Evolutionary conservation across 2,329 filamentous ascomycete species (phyloP).

Genomic region (Nigrospora osmanthi): DNA sequence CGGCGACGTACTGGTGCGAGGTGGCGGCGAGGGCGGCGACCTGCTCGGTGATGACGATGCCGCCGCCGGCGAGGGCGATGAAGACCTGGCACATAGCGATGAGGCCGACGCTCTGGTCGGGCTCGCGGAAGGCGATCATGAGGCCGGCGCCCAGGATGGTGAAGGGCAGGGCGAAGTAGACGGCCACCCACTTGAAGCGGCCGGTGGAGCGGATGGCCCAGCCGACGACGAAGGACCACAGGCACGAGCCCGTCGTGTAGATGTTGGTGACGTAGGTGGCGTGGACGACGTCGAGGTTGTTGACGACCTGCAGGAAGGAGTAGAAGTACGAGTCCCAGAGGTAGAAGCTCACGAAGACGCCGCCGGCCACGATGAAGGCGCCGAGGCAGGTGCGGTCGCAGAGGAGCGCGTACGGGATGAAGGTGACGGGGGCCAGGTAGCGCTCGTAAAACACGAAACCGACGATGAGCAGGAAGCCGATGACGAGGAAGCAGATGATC

Average conservation of each 20-base stretch:
- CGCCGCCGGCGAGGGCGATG: slow-evolving; percentile 45
- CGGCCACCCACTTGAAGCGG: slow-evolving; percentile 42
- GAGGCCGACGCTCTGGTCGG: slow-evolving; percentile 38
- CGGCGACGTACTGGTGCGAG: slow-evolving; percentile 48
- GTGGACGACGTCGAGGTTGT: slow-evolving; percentile 23
- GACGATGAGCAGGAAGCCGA: slow-evolving; percentile 47
- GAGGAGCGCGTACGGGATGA: slow-evolving; percentile 43
- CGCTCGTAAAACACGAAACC: slow-evolving; percentile 45
- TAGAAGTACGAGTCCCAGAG: slow-evolving; percentile 36
- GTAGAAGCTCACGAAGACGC: slow-evolving; percentile 33
- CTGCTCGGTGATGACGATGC: slow-evolving; percentile 50
- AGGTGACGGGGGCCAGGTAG: slow-evolving; percentile 43
- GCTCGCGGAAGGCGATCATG: slow-evolving; percentile 49
- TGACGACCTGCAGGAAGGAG: slow-evolving; percentile 37
- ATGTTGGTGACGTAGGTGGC: slow-evolving; percentile 32
- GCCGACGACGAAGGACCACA: slow-evolving; percentile 40
- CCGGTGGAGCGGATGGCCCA: slow-evolving; percentile 39
- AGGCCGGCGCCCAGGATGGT: slow-evolving; percentile 45
- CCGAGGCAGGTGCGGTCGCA: slow-evolving; percentile 37
- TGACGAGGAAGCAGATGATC: slow-evolving; percentile 43
- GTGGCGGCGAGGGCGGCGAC: slow-evolving; percentile 53
- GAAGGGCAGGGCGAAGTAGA: slow-evolving; percentile 34
- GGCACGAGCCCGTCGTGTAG: slow-evolving; percentile 36
- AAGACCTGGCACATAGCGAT: slow-evolving; percentile 54
- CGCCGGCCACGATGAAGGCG: slow-evolving; percentile 27